Base-by-base conservation (phyloP, 495 filamentous ascomycete species). In the Cladorrhinum samala region DNA sequence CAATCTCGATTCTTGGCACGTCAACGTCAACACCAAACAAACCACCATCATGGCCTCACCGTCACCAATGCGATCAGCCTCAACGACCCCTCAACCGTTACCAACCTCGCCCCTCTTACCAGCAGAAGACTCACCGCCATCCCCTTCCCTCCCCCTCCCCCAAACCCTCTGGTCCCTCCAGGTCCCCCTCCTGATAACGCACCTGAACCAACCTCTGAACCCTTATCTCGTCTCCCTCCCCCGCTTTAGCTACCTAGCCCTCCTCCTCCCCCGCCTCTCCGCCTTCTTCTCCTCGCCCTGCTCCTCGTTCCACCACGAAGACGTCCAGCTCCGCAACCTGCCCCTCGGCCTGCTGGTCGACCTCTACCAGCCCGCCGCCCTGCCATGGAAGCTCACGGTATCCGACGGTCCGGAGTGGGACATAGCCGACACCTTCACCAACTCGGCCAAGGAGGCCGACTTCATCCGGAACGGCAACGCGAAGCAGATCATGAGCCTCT, bases 381-480 rank as follows among this genome's bases (percentile, higher is more conserved):
- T 91, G 19, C 91, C 93, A 2, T 99, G 93, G 93, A 76, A 75
- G 16, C 68, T 99, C 46, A 75, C 73, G 1, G 78, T 92, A 6
- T 59, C 66, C 14, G 75, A 76, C 50, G 78, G 75, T 43, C 60
- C 62, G 45, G 79, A 91, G 58, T 87, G 83, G 56, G 84, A 95
- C 54, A 94, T 80, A 16, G 83, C 86, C 51, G 93, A 97, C 66
- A 86, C 90, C 0, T 97, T 90, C 65, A 88, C 94, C 56, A 96
- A 98, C 60, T 86, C 83, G 56, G 89, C 94, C 54, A 99, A 97
- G 50, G 49, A 86, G 77, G 94, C 93, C 17, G 92, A 96, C 64
- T 95, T 90, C 60, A 73, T 96, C 27, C 82, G 93, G 30, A 91
- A 95, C 54, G 91, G 93, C 17, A 95, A 84, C 11, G 92, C 91